Base-by-base conservation (phyloP, 495 filamentous ascomycete species). In the Articulospora tetracladia region DNA sequence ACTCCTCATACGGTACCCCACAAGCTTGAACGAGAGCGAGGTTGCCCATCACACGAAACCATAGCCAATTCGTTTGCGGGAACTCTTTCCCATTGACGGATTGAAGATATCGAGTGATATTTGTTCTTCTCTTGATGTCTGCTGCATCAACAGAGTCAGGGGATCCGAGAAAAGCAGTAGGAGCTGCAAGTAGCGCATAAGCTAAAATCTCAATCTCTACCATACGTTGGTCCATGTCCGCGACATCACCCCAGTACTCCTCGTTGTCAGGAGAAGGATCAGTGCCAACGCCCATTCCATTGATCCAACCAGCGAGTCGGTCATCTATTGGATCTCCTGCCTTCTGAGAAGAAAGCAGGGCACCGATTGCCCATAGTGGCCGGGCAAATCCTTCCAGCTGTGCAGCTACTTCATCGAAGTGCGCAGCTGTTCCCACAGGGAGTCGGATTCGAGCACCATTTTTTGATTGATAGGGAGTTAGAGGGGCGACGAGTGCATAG, bases 31-130 rank as follows among this genome's bases (percentile, higher is more conserved):
- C 73, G 6, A 87, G 72, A 0, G 81, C 84, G 1, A 86, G 73
- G 62, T 86, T 86, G 7, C 79, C 81, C 60, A 85, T 84, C 25
- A 86, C 77, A 20, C 83, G 79, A 64, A 86, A 85, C 81, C 81
- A 86, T 47, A 83, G 72, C 74, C 76, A 77, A 55, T 66, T 69
- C 26, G 51, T 64, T 0, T 23, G 17, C n/a, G 67, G 61, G 58
- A 69, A 64, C 12, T 81, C 79, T 57, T 78, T 77, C 44, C 73
- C 79, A 73, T 86, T 84, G 60, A 86, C 83, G 25, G 58, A 55
- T 8, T 70, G 74, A 58, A 87, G 62, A 81, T 80, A 86, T 12
- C 25, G 13, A 34, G 0, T 11, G 7, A 57, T 25, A 65, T 15
- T 70, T 71, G 17, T 84, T 65, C 60, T 80, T 79, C 15, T 62